phyloP scores from a whole-genome alignment of 805 yeast species.

The Ogataea saltuana region DNA sequence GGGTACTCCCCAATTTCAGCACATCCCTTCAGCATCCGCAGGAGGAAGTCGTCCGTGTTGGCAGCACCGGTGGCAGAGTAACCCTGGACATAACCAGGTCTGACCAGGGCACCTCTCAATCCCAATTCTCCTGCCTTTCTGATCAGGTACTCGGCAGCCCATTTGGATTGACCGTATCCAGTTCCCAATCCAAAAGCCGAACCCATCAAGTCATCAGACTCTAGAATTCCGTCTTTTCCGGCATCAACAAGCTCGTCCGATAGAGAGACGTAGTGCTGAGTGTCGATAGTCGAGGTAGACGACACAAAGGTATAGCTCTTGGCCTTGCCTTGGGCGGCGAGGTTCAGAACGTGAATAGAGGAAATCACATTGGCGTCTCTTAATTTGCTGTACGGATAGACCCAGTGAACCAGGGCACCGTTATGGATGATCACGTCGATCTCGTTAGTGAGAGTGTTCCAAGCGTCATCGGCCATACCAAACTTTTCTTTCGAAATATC shows the following conservation, averaged over 20 bases:
- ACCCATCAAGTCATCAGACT: conserved; percentile 80
- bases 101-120: conserved; percentile 79
- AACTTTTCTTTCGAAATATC: conserved; percentile 72
- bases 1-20: conserved; percentile 86
- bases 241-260: conserved; percentile 68
- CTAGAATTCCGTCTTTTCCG: conserved; percentile 75
- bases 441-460: conserved; percentile 56
- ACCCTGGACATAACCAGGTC: conserved; percentile 97
- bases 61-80: conserved; percentile 80
- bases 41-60: conserved; percentile 94
- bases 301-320: conserved; percentile 90
- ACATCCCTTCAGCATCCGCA: conserved; percentile 94
- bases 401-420: conserved; percentile 99
- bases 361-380: conserved; percentile 93
- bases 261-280: conserved; percentile 72
- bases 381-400: conserved; percentile 85
- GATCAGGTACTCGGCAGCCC: conserved; percentile 93
- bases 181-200: conserved; percentile 79
- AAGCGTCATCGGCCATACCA: conserved; percentile 60
- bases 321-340: conserved; percentile 78
- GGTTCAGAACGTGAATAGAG: conserved; percentile 77
- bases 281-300: conserved; percentile 90
- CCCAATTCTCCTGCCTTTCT: conserved; percentile 89
- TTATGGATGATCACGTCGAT: conserved; percentile 90
- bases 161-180: conserved; percentile 97